Conservation (phyloP, 306 rosid species). For the Gleditsia sinensis region DNA sequence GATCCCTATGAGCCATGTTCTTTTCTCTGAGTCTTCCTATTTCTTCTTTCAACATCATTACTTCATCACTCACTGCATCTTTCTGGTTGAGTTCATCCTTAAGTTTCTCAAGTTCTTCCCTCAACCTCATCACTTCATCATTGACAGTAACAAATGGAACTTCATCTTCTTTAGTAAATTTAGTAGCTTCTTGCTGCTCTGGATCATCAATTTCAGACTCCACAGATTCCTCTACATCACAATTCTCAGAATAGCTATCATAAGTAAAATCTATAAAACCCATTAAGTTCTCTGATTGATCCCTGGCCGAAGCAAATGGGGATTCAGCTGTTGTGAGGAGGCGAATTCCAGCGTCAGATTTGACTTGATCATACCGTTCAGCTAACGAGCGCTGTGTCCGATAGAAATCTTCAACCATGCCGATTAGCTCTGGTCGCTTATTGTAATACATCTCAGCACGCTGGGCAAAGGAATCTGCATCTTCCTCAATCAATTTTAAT, state of each 20-base stretch:
- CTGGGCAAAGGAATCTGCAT: constrained; percentile 83
- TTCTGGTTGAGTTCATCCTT: too few relatives aligned
- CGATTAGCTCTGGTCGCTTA: constrained; percentile 72
- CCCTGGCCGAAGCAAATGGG: constrained; percentile 62
- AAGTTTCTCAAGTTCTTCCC: too few relatives aligned
- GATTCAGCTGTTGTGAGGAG: constrained; percentile 49
- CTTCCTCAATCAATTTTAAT: constrained; percentile 71
- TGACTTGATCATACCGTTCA: constrained; percentile 75
- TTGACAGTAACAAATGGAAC: too few relatives aligned
- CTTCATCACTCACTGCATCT: too few relatives aligned
- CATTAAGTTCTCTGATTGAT: constrained; percentile 42
- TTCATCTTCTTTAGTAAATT: constrained; percentile 30
- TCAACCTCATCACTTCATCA: too few relatives aligned
- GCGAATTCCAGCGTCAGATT: constrained; percentile 59
- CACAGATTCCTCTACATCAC: constrained; percentile 53
- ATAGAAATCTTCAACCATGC: constrained; percentile 85
- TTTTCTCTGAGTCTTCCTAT: neutral
- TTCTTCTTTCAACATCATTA: neutral
- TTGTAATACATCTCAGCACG: constrained; percentile 98
- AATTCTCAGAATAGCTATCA: constrained; percentile 61
- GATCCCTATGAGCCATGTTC: too few relatives aligned
- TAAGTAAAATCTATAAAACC: constrained; percentile 45
- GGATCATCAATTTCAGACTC: constrained; percentile 92
- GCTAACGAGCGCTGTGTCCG: constrained; percentile 76
- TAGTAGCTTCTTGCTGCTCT: constrained; percentile 42